Evolutionary conservation across 257 asterid genomes (phyloP), one percentile per base, ranked within the genome.

Genomic region (Solanum sitiens): DNA sequence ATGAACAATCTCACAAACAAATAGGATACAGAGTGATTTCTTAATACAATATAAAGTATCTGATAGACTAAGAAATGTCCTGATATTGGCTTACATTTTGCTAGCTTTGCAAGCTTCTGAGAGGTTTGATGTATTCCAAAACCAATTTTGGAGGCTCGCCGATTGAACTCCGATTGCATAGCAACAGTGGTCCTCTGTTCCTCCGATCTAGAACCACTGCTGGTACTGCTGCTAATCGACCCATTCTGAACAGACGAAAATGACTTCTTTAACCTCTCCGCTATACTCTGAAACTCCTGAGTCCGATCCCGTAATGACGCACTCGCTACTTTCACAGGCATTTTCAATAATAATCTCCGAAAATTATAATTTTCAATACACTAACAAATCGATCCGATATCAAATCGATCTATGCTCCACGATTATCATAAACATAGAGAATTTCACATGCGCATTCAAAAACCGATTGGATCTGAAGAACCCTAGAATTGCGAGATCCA

Each of bases 241-340:
- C 94, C 96, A 93, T 93, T 93, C 84, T 92, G 94, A 86, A 87
- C 75, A 33, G 89, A 83, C 5, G 98, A 88, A 84, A 80, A 39
- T 39, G 96, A 91, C 88, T 94, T 95, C 91, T 87, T 93, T 16
- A 91, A 90, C 93, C 92, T 91, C 89, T 93, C 98, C 83, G 95
- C 94, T 86, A 93, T 89, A 88, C 93, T 95, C 63, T 90, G 88
- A 70, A 97, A 95, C 90, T 97, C 99, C 86, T 84, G 94, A 42
- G 99, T 96, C 88, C 99, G 96, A 95, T 97, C 99, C 92, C 98
- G 93, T 77, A 91, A 87, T 86, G 99, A 97, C 56, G 94, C 92
- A 91, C 90, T 92, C 44, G 93, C 93, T 77, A 92, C 90, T 93
- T 88, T 95, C 85, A 89, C 90, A 89, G 94, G 87, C 99, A 95